Evolutionary conservation across 371 early-diverging fungal genomes (phyloP), one percentile per base, ranked within the genome.

Genomic region (Synchytrium microbalum): DNA sequence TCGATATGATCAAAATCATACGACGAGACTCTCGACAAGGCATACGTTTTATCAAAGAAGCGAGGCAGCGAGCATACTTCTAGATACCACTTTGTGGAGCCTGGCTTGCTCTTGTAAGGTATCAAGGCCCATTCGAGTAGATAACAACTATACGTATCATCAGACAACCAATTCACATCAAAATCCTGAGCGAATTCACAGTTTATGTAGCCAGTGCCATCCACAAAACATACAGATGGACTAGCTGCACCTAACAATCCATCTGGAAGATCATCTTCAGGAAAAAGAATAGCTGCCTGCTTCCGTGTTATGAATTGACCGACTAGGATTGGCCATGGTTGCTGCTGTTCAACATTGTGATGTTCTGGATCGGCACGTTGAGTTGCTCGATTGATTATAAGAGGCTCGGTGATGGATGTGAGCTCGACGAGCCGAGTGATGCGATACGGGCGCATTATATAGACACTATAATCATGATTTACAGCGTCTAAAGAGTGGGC

Each of bases 161-260:
- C 19, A 28, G 55, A 63, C 55, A 67, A 19, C 60, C 59, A 60
- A 32, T 24, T 16, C 30, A 32, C 24, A 33, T 67, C 61, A 56
- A 67, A 67, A 1, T 19, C 10, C 46, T 19, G 46, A 26, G 62
- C 24, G 28, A 67, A 63, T 29, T 67, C 68, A 54, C 68, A 67
- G 3, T 63, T 61, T 16, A 67, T 32, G 2, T 38, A 59, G 19
- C 68, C 68, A 16, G 68, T 64, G 2, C 32, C 29, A 38, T 67
- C 68, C 30, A 54, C 54, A 30, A 67, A 67, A 54, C 53, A 67
- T 60, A 64, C 63, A 2, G 64, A 38, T 38, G 46, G 46, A 38
- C 46, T 38, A 19, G 46, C 46, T 38, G 46, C 10, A n/a, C n/a
- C n/a, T 38, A 38, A 38, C 19, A 38, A 5, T 38, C 19, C 19